Conservation (phyloP, 2,329 filamentous ascomycete genomes). For the Aaosphaeria pasadenensis region DNA sequence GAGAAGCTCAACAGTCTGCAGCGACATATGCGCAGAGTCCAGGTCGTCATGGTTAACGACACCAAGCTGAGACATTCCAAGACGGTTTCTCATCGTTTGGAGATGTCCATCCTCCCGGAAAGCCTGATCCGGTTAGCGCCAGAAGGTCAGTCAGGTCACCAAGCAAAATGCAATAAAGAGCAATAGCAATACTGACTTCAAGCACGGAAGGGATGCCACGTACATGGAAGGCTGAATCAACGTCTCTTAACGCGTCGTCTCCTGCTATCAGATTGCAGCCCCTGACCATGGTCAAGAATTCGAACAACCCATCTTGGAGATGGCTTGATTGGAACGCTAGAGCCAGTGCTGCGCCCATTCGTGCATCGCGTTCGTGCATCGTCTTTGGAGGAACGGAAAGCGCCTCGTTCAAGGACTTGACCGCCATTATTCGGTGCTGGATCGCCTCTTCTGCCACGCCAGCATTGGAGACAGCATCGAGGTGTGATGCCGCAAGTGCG, state of each 20-base stretch:
- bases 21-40: conserved; percentile 27
- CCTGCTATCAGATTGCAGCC: conserved; percentile 35
- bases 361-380: conserved; percentile 32
- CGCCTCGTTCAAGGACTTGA: conserved; percentile 46
- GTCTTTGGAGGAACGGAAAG: conserved; percentile 32
- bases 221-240: conserved; percentile 29
- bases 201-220: conserved; percentile 3
- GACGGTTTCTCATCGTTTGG: conserved; percentile 25
- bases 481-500: conserved; percentile 64
- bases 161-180: neutral
- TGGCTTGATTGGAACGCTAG: conserved; percentile 38
- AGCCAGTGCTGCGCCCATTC: conserved; percentile 35
- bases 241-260: conserved; percentile 15
- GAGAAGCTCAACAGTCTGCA: conserved; percentile 21
- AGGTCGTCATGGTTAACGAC: conserved; percentile 24
- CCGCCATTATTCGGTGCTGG: conserved; percentile 63
- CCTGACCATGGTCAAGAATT: conserved; percentile 37
- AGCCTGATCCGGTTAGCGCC: conserved; percentile 11
- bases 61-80: conserved; percentile 14
- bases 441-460: conserved; percentile 58
- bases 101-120: conserved; percentile 33
- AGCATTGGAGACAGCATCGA: conserved; percentile 49
- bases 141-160: too few species aligned
- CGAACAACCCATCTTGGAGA: conserved; percentile 34
- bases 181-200: neutral